Base-by-base conservation (phyloP, 495 filamentous ascomycete genomes). In the Daldinia decipiens region DNA sequence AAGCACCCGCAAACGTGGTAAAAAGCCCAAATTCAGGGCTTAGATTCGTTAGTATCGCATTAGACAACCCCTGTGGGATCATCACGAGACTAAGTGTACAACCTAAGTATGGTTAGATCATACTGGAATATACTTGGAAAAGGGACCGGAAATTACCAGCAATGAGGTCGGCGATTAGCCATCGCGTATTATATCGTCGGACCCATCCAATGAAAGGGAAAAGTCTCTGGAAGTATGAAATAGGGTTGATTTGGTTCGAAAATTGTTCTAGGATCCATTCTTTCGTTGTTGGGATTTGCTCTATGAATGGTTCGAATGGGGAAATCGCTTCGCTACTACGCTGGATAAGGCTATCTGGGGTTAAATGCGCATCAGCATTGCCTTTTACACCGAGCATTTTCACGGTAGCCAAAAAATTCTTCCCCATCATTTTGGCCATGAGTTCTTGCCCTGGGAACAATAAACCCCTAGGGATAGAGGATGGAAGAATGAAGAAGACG, bases 1-100 rank as follows among this genome's bases (percentile, higher is more conserved):
- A 21, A 21, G 58, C 40, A 6, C 58, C 58, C 12, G 39, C n/a
- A 24, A 60, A 60, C 0, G 39, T 34, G 4, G 58, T 60, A 2
- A 50, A 60, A 7, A 60, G 58, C 5, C 58, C 58, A 24, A 50
- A 50, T 60, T 60, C 58, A 5, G 58, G 58, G 11, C n/a, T 60
- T 15, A 60, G 40, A 47, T 34, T 19, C 6, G 40, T 27, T 19
- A 60, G 29, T 36, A 60, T 17, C 15, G 40, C 58, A 60, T 60
- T 36, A 1, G 58, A 60, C n/a, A 60, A 43, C 9, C 58, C 58
- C 9, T 60, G 58, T 26, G 58, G 58, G 3, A 60, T 60, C 11
- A 60, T n/a, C 4, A 60, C 39, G 26, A 60, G 58, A n/a, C 36
- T 27, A 7, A 60, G 40, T 34, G 58, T 60, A 36, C 19, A 34